Percentiles rank a stretch among this genome's conserved stretches.
Conservation (phyloP, 1,284 basidiomycete species). For the Rhodotorula sp. region DNA sequence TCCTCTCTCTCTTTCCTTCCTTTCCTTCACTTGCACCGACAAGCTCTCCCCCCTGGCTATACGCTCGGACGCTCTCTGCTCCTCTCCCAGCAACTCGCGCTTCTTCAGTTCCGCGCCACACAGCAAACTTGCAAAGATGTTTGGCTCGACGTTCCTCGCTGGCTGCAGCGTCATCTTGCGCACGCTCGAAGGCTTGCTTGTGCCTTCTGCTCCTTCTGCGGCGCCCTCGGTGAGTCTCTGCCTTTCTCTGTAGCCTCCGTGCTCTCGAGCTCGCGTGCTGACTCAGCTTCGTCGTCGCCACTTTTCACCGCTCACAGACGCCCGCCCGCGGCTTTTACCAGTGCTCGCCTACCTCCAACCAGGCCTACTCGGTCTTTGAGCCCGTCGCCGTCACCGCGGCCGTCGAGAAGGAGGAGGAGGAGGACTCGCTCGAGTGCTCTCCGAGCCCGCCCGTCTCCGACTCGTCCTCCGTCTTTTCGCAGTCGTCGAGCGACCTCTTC, state of each 20-base stretch:
- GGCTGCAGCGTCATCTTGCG: background rate
- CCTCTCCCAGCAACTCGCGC: too few species aligned
- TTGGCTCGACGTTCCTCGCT: background rate
- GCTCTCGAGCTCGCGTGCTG: background rate
- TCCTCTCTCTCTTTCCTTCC: too few species aligned
- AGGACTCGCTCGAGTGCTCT: background rate
- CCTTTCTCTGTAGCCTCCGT: background rate
- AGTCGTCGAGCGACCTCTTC: background rate
- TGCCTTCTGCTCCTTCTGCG: background rate
- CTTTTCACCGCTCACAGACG: background rate
- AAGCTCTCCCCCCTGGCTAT: too few species aligned
- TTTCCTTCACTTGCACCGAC: too few species aligned
- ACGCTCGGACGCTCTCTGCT: too few species aligned
- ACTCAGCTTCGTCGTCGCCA: background rate
- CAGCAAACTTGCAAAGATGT: background rate
- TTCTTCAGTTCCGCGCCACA: too few species aligned
- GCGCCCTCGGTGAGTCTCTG: background rate
- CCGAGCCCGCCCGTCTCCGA: constrained; percentile 1
- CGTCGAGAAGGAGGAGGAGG: background rate
- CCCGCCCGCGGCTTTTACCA: background rate
- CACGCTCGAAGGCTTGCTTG: background rate
- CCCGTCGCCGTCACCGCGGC: too few species aligned
- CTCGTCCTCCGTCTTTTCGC: background rate
- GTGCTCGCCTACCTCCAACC: background rate
- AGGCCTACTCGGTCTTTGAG: background rate